These are phyloP conservation scores for Microbotryomycetes sp. DNA, from an alignment of 1,284 basidiomycete species.

Conservation along the genomic window DNA sequence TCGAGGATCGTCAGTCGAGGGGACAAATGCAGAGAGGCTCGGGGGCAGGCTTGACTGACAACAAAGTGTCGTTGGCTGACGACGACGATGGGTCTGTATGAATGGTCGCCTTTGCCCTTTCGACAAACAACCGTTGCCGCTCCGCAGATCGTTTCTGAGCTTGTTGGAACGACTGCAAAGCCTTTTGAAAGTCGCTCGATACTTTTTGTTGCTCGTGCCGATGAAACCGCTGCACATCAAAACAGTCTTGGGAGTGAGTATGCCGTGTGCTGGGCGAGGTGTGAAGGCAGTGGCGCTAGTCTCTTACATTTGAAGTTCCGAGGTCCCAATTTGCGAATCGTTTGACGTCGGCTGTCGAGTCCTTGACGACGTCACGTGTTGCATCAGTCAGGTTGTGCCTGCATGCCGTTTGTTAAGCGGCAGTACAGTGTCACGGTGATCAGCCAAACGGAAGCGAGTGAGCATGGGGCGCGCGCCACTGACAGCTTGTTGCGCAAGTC, in stretches of 20 bases:
- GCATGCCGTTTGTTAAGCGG: neutral
- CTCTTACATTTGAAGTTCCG: constrained; percentile 49
- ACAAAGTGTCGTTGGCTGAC: neutral
- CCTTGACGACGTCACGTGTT: constrained; percentile 88
- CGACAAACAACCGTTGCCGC: constrained; percentile 71
- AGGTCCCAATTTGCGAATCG: constrained; percentile 63
- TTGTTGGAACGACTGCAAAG: constrained; percentile 81
- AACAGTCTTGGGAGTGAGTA: neutral
- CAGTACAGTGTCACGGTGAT: neutral
- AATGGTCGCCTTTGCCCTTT: constrained; percentile 66
- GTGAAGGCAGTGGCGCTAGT: constrained; percentile 6
- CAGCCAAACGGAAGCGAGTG: neutral
- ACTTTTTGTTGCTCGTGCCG: constrained; percentile 63
- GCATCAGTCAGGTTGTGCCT: constrained; percentile 78
- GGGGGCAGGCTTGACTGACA: neutral
- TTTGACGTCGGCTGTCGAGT: constrained; percentile 87
- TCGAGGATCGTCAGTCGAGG: too few relatives aligned
- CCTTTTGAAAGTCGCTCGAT: constrained; percentile 83
- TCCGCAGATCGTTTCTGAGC: constrained; percentile 86
- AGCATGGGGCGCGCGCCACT: constrained; percentile 39
- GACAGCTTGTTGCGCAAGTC: constrained; percentile 69
- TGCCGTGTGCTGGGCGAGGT: neutral
- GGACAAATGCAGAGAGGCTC: too few relatives aligned
- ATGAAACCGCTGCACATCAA: constrained; percentile 31
- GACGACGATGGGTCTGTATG: constrained; percentile 56